Conservation (phyloP, 2,329 filamentous ascomycete genomes). For the Fusarium longipes region DNA sequence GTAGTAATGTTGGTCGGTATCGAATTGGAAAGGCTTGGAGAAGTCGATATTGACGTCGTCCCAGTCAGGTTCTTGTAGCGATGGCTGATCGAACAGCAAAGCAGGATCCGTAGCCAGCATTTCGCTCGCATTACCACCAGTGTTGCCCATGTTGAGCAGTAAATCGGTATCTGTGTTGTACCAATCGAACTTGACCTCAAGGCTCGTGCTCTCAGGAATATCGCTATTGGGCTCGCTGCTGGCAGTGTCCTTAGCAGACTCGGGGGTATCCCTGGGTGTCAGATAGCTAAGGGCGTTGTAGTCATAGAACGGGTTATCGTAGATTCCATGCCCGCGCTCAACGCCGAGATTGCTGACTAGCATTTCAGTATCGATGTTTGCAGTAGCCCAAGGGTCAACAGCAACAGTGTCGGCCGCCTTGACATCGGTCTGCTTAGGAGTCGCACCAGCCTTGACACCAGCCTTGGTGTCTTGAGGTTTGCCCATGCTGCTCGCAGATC, state of each 20-base stretch:
- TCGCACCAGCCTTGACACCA: slow-evolving; percentile 46
- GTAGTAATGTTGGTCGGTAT: slow-evolving; percentile 54
- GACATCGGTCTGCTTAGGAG: slow-evolving; percentile 48
- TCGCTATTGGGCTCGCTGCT: slow-evolving; percentile 71
- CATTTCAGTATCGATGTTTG: slow-evolving; percentile 64
- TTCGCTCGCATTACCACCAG: slow-evolving; percentile 5
- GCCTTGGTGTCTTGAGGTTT: slow-evolving; percentile 54
- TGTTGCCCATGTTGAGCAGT: slow-evolving; percentile 56
- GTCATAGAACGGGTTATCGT: slow-evolving; percentile 52
- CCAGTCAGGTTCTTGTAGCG: slow-evolving; percentile 53
- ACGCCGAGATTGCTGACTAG: slow-evolving; percentile 52
- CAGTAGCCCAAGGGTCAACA: slow-evolving; percentile 53
- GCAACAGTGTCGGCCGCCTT: slow-evolving; percentile 43
- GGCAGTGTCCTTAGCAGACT: slow-evolving; percentile 70
- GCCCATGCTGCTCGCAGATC: slow-evolving; percentile 59
- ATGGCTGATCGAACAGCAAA: slow-evolving; percentile 43
- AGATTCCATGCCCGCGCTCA: slow-evolving; percentile 48
- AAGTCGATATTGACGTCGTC: slow-evolving; percentile 64
- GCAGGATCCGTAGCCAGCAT: slow-evolving; percentile 42
- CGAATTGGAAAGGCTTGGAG: slow-evolving; percentile 64
- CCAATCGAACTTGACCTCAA: slow-evolving; percentile 67
- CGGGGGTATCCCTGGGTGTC: slow-evolving; percentile 72
- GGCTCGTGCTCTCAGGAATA: slow-evolving; percentile 64
- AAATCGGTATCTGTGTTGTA: slow-evolving; percentile 58
- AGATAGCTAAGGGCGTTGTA: slow-evolving; percentile 66